These are phyloP conservation scores for Lasiodiplodia hormozganensis DNA, from an alignment of 2,329 filamentous ascomycete species.

Conservation along the genomic window DNA sequence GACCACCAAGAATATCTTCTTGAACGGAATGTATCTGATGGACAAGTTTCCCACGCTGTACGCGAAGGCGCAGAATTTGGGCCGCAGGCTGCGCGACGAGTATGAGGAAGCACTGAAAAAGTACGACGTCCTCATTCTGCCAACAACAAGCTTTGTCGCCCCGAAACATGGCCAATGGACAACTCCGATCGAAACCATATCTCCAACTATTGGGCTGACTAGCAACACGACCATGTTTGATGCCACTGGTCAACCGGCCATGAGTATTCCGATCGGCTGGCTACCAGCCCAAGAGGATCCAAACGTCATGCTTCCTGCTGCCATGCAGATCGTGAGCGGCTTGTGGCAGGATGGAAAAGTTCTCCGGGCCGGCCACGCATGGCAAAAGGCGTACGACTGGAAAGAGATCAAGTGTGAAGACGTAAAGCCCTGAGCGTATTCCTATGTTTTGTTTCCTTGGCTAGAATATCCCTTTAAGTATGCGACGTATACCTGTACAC, in stretches of 20 bases:
- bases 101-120: constrained; percentile 47
- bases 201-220: constrained; percentile 39
- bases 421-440: constrained; percentile 2
- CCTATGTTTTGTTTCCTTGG: too few relatives aligned
- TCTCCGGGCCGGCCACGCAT: constrained; percentile 38
- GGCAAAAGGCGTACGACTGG: constrained; percentile 41
- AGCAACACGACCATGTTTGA: constrained; percentile 42
- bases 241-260: constrained; percentile 41
- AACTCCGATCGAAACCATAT: constrained; percentile 39
- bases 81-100: constrained; percentile 46
- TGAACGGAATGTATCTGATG: constrained; percentile 51
- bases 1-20: constrained; percentile 54
- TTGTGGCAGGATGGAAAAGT: constrained; percentile 47
- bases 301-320: constrained; percentile 43
- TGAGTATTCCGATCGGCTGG: constrained; percentile 40
- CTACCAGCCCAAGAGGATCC: constrained; percentile 35
- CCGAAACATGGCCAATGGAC: constrained; percentile 33
- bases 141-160: constrained; percentile 40
- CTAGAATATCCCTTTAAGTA: not conserved
- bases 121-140: constrained; percentile 52
- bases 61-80: constrained; percentile 51
- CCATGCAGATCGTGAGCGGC: constrained; percentile 49
- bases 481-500: not conserved
- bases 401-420: constrained; percentile 28
- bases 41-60: constrained; percentile 48